Percentiles rank a stretch among this genome's conserved stretches.
phyloP scores from a whole-genome alignment of 768 basidiomycete genomes.

The Podaxis pistillaris region DNA sequence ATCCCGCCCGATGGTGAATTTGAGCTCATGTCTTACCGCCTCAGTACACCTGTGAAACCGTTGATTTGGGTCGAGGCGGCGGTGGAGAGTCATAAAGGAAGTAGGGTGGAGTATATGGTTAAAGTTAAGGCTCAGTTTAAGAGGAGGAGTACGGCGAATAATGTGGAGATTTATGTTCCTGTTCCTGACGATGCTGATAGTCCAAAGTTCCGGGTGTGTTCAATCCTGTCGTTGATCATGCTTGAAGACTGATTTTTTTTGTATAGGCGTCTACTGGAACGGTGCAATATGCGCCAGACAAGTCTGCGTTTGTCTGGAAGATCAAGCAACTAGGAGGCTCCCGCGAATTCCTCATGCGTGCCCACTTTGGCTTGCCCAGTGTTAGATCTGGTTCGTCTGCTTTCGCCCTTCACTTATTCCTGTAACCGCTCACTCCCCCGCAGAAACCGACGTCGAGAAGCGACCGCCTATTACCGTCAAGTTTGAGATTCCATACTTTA shows the following conservation, averaged over 20 bases:
- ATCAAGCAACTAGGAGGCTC: constrained; percentile 86
- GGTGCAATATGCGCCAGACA: constrained; percentile 95
- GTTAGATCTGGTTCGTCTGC: constrained; percentile 79
- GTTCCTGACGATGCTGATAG: constrained; percentile 98
- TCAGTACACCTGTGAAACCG: constrained; percentile 95
- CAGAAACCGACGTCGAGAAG: constrained; percentile 79
- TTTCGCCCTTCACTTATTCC: background rate
- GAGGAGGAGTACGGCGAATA: constrained; percentile 93
- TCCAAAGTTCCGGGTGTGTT: constrained; percentile 88
- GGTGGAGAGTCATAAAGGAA: constrained; percentile 93
- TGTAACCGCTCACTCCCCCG: background rate
- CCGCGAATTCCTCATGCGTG: constrained; percentile 96
- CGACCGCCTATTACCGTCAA: constrained; percentile 95
- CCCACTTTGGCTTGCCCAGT: constrained; percentile 95
- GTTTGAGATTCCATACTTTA: constrained; percentile 99
- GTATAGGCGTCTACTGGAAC: constrained; percentile 82
- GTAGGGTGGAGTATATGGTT: constrained; percentile 92
- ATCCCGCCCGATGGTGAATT: constrained; percentile 98
- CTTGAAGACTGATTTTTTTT: constrained; percentile 29
- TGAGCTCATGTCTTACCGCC: constrained; percentile 97
- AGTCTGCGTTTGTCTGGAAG: constrained; percentile 98
- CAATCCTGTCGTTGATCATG: background rate
- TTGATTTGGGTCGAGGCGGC: constrained; percentile 97
- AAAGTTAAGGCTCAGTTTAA: constrained; percentile 98
- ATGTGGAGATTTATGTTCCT: constrained; percentile 98